Evolutionary conservation across 208 protist species (phyloP).

Genomic region (Wallacemonas sp.): DNA sequence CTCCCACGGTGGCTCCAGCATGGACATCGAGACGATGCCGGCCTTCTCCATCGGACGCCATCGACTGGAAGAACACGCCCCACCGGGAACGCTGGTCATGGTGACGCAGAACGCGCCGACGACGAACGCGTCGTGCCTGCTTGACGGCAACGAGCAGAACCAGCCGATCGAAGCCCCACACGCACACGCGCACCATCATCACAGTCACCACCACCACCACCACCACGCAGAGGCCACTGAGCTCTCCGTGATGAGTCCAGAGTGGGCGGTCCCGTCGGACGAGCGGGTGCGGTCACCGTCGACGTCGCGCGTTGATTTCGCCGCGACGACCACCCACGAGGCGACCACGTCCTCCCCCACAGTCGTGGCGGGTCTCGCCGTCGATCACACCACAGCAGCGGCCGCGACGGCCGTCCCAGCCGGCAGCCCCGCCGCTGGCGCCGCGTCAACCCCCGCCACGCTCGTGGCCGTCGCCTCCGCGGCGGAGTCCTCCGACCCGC

Average conservation of each 20-base stretch:
- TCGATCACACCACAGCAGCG: no score
- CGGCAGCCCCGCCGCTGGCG: no score
- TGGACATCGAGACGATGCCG: constrained; percentile 9
- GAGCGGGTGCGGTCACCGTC: no score
- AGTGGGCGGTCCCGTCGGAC: no score
- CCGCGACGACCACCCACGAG: no score
- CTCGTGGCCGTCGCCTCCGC: no score
- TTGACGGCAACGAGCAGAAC: constrained; percentile 4
- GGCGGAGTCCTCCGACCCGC: no score
- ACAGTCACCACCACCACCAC: neutral
- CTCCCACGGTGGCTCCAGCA: neutral
- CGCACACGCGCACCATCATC: neutral
- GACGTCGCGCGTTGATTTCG: no score
- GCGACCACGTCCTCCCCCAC: no score
- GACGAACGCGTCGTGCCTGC: neutral
- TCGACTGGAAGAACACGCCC: neutral
- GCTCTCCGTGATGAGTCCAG: neutral
- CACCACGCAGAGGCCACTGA: neutral
- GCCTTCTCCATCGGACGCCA: neutral
- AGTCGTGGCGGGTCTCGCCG: no score
- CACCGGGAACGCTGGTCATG: neutral
- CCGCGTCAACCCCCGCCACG: no score
- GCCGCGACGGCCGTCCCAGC: no score
- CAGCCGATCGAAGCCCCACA: neutral
- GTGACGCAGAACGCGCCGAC: neutral